Percentiles rank a stretch among this genome's conserved stretches.
Evolutionary conservation across 768 basidiomycete genomes (phyloP).

Genomic region (Suillus sp.): DNA sequence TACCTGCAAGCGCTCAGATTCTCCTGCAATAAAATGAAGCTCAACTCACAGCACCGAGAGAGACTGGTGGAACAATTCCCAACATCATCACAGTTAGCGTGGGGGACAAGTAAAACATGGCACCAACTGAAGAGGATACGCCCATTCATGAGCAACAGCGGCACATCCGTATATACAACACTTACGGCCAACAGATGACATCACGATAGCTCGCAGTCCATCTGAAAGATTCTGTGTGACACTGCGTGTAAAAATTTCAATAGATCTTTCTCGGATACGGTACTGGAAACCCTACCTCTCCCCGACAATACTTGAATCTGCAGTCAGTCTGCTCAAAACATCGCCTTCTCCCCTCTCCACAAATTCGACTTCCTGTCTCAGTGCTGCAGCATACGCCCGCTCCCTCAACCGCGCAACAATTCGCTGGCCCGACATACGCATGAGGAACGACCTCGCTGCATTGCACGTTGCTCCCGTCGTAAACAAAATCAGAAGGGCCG

Average conservation of each 20-base stretch:
- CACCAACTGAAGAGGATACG: constrained; percentile 59
- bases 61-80: constrained; percentile 85
- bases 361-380: constrained; percentile 90
- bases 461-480: constrained; percentile 88
- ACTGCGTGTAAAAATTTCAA: constrained; percentile 36
- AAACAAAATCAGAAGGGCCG: constrained; percentile 70
- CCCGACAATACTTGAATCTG: constrained; percentile 91
- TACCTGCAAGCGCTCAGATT: constrained; percentile 53
- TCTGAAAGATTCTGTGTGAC: constrained; percentile 82
- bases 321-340: constrained; percentile 86
- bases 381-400: constrained; percentile 78
- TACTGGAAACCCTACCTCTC: constrained; percentile 59
- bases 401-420: constrained; percentile 89
- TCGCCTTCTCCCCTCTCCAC: constrained; percentile 94
- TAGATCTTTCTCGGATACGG: neutral
- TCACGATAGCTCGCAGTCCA: constrained; percentile 81
- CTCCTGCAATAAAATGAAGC: constrained; percentile 10
- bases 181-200: constrained; percentile 92
- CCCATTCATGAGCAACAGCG: constrained; percentile 1
- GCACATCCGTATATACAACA: constrained; percentile 16
- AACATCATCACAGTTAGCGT: constrained; percentile 92
- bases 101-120: constrained; percentile 93
- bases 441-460: constrained; percentile 78
- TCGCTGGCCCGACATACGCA: constrained; percentile 87
- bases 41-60: constrained; percentile 71